Conservation (phyloP, 1,284 basidiomycete species). For the Ustilago sp. region DNA sequence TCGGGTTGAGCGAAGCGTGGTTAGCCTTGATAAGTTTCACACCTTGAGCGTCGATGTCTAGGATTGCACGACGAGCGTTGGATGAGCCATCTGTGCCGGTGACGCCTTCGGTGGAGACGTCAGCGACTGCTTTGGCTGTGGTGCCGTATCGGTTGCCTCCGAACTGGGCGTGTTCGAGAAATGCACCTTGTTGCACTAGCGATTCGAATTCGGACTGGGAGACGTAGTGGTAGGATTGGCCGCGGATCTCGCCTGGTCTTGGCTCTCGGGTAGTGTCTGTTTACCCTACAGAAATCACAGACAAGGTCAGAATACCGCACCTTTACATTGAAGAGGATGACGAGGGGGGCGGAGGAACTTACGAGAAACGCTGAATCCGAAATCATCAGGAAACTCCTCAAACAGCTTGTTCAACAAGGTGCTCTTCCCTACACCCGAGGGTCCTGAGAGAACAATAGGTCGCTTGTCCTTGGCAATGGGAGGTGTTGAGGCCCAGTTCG, state of each 20-base stretch:
- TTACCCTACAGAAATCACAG: neutral
- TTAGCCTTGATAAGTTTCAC: constrained; percentile 78
- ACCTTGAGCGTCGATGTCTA: constrained; percentile 92
- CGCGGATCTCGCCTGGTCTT: constrained; percentile 83
- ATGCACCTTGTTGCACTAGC: constrained; percentile 73
- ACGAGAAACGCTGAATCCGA: constrained; percentile 94
- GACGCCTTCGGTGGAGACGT: constrained; percentile 69
- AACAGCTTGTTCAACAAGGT: constrained; percentile 89
- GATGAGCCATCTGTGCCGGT: constrained; percentile 34
- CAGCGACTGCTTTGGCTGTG: constrained; percentile 77
- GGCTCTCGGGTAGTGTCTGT: constrained; percentile 91
- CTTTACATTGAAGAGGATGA: too few species aligned
- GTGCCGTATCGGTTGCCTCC: constrained; percentile 93
- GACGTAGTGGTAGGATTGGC: constrained; percentile 76
- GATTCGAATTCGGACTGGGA: constrained; percentile 72
- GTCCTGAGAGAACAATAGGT: constrained; percentile 83
- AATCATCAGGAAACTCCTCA: constrained; percentile 82
- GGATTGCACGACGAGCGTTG: constrained; percentile 80
- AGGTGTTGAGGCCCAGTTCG: constrained; percentile 46
- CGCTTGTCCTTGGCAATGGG: constrained; percentile 46
- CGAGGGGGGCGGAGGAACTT: constrained; percentile 67
- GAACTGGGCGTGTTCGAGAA: constrained; percentile 80
- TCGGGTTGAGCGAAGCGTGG: constrained; percentile 79
- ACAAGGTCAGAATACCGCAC: constrained; percentile 11
- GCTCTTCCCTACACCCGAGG: constrained; percentile 93